phyloP scores from a whole-genome alignment of 2,329 filamentous ascomycete genomes.

The Magnaporthiopsis incrustans region DNA sequence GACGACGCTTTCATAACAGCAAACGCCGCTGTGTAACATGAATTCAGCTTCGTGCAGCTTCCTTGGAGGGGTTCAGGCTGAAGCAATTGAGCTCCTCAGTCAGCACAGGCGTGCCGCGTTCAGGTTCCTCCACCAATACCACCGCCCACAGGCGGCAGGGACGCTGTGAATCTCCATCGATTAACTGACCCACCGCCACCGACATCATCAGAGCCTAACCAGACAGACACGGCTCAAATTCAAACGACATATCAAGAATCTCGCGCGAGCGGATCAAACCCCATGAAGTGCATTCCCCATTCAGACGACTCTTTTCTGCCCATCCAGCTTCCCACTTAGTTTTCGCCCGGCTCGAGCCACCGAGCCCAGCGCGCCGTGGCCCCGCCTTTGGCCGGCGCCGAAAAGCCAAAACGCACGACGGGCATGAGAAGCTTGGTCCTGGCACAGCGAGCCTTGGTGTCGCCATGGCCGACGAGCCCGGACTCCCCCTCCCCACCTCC shows the following conservation, averaged over 20 bases:
- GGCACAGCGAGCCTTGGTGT: neutral
- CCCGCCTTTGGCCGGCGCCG: neutral
- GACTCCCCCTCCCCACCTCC: conserved; percentile 22
- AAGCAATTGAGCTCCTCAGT: neutral
- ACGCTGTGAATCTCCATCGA: neutral
- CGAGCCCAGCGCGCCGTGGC: neutral
- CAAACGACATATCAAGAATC: neutral
- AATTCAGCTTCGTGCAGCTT: too few species aligned
- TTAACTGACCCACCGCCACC: neutral
- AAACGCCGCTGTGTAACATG: too few species aligned
- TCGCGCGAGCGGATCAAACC: neutral
- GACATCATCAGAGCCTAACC: neutral
- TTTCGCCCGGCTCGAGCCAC: neutral
- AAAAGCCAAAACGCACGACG: neutral
- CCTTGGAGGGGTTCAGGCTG: neutral
- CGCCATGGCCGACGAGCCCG: conserved; percentile 7
- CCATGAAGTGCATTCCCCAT: neutral
- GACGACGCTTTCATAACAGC: too few species aligned
- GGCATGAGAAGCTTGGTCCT: neutral
- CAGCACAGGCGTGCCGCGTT: too few species aligned
- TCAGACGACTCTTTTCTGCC: neutral
- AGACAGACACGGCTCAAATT: neutral
- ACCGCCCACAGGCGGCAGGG: too few species aligned
- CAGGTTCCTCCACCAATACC: too few species aligned
- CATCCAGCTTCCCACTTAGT: neutral